Percentiles rank a stretch among this genome's conserved stretches.
Conservation (phyloP, 2,329 filamentous ascomycete species). For the Colletotrichum magnum region DNA sequence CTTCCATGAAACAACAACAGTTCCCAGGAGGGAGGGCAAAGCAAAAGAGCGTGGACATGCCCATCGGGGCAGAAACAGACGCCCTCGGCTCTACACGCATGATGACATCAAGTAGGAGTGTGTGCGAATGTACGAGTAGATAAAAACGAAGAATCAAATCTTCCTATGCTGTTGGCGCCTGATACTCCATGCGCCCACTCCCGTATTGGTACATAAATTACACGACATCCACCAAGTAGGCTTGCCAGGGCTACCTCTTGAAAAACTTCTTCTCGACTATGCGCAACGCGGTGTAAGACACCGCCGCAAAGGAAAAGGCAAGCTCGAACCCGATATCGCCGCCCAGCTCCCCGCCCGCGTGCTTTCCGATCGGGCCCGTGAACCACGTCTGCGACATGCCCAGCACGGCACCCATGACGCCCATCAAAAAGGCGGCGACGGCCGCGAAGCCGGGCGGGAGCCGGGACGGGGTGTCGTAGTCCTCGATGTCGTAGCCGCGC, state of each 20-base stretch:
- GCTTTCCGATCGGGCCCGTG: conserved; percentile 75
- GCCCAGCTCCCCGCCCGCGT: conserved; percentile 67
- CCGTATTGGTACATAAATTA: background rate
- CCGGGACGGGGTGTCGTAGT: conserved; percentile 69
- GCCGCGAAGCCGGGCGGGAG: conserved; percentile 77
- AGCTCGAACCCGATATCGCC: conserved; percentile 71
- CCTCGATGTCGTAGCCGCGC: conserved; percentile 68
- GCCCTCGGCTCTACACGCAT: no score
- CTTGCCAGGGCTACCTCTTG: conserved; percentile 47
- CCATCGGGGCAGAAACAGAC: no score
- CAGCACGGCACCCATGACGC: conserved; percentile 74
- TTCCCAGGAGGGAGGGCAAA: no score
- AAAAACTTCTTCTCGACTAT: conserved; percentile 58
- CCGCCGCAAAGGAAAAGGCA: conserved; percentile 71
- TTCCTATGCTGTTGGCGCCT: background rate
- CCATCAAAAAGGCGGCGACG: conserved; percentile 72
- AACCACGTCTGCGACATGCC: conserved; percentile 82
- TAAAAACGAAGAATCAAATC: no score
- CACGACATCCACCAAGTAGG: background rate
- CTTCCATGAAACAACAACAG: no score
- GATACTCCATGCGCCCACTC: background rate
- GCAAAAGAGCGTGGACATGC: no score
- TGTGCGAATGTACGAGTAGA: no score
- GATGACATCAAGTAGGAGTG: no score
- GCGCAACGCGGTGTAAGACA: conserved; percentile 66